Evolutionary conservation across 108 stramenopile species (phyloP), one percentile per base, ranked within the genome.

Genomic region (Cyclotella choctawhatcheeana): DNA sequence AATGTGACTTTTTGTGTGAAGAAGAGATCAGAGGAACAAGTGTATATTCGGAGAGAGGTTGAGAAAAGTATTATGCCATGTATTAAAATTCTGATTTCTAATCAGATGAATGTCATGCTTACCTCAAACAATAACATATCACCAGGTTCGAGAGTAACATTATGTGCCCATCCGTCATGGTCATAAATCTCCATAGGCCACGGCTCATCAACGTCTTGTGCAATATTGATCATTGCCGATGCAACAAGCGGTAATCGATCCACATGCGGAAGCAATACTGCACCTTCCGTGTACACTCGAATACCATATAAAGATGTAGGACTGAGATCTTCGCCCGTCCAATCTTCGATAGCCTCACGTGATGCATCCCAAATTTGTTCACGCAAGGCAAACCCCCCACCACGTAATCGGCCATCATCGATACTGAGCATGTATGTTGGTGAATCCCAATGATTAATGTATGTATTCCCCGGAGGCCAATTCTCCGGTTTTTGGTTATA

Each of bases 51-150:
- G n/a, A n/a, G n/a, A n/a, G n/a, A n/a, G n/a, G n/a, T n/a, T n/a
- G n/a, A n/a, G n/a, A n/a, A n/a, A n/a, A n/a, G n/a, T n/a, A n/a
- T n/a, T n/a, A n/a, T n/a, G n/a, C n/a, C n/a, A n/a, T n/a, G n/a
- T n/a, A n/a, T n/a, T n/a, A n/a, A n/a, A n/a, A n/a, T n/a, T n/a
- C n/a, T n/a, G n/a, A n/a, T n/a, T n/a, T n/a, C n/a, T n/a, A n/a
- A n/a, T n/a, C n/a, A n/a, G n/a, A n/a, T n/a, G n/a, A n/a, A n/a
- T n/a, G n/a, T n/a, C n/a, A n/a, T n/a, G n/a, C n/a, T n/a, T n/a
- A n/a, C n/a, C n/a, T 90, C 89, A 45, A 82, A 90, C 16, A 90
- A 73, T 10, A 92, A 65, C 85, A 89, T 77, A 43, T 94, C 93
- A 27, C 90, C 89, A 16, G 93, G 93, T 44, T 86, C 53, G 58